These are phyloP conservation scores for Metarhizium anisopliae DNA, from an alignment of 2,329 filamentous ascomycete genomes.

Conservation along the genomic window DNA sequence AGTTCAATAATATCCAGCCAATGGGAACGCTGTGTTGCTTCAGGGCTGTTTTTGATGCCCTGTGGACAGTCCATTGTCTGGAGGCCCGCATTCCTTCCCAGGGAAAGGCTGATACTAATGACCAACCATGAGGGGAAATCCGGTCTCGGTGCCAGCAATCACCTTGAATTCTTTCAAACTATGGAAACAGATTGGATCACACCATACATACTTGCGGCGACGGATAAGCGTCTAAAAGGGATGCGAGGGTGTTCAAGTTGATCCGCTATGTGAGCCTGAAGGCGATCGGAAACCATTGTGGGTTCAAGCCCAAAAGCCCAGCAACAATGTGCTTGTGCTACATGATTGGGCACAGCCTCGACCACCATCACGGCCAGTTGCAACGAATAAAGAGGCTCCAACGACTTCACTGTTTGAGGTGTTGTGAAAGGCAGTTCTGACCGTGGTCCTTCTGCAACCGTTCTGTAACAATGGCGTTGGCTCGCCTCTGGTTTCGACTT, in stretches of 20 bases:
- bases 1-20: background rate
- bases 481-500: background rate
- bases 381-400: background rate
- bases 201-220: background rate
- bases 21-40: background rate
- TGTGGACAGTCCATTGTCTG: background rate
- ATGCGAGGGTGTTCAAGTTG: background rate
- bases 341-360: background rate
- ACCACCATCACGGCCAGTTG: background rate
- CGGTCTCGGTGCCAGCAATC: background rate
- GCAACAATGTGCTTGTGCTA: background rate
- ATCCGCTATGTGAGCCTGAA: background rate
- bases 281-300: background rate
- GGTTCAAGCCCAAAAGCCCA: background rate
- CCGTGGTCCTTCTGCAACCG: background rate
- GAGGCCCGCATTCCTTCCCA: background rate
- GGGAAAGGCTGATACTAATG: background rate
- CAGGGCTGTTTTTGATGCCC: background rate
- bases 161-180: background rate
- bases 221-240: background rate
- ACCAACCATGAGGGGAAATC: background rate
- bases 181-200: background rate
- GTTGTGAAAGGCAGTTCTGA: background rate
- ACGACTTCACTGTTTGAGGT: background rate
- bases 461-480: background rate